A percentile compares a stretch with the other conserved stretches of the same genome.
Conservation (phyloP, 2,329 filamentous ascomycete genomes). For the Trichoderma brevicompactum region DNA sequence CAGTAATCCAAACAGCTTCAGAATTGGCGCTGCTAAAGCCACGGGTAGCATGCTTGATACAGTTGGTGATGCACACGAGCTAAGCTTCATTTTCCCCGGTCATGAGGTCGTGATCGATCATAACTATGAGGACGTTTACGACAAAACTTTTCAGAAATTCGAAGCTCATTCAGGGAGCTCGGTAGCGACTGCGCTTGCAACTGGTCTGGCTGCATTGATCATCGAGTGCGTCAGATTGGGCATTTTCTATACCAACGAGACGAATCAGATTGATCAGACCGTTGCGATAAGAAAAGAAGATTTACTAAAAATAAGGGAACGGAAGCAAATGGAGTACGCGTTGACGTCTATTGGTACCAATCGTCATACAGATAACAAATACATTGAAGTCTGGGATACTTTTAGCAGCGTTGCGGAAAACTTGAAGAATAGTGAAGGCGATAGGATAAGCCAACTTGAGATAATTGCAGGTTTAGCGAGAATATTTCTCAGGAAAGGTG, state of each 20-base stretch:
- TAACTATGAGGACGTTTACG: background rate
- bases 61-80: background rate
- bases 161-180: slow-evolving; percentile 19
- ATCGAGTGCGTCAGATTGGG: slow-evolving; percentile 16
- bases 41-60: slow-evolving; percentile 2
- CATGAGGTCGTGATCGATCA: slow-evolving; percentile 6
- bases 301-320: background rate
- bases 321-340: slow-evolving; percentile 5
- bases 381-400: slow-evolving; percentile 18
- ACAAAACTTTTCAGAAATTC: background rate
- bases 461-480: slow-evolving; percentile 1
- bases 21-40: slow-evolving; percentile 12
- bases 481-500: slow-evolving; percentile 4
- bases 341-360: slow-evolving; percentile 1
- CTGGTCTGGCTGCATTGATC: slow-evolving; percentile 18
- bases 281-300: slow-evolving; percentile 1
- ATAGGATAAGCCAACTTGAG: background rate
- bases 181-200: slow-evolving; percentile 16
- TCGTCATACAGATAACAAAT: slow-evolving; percentile 5
- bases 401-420: background rate
- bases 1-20: slow-evolving; percentile 15
- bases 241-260: background rate
- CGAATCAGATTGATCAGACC: background rate
- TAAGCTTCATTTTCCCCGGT: slow-evolving; percentile 2
- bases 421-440: slow-evolving; percentile 5